A percentile compares a stretch with the other conserved stretches of the same genome.
These are phyloP conservation scores for Cucumis hystrix DNA, from an alignment of 306 rosid genomes.

Conservation along the genomic window DNA sequence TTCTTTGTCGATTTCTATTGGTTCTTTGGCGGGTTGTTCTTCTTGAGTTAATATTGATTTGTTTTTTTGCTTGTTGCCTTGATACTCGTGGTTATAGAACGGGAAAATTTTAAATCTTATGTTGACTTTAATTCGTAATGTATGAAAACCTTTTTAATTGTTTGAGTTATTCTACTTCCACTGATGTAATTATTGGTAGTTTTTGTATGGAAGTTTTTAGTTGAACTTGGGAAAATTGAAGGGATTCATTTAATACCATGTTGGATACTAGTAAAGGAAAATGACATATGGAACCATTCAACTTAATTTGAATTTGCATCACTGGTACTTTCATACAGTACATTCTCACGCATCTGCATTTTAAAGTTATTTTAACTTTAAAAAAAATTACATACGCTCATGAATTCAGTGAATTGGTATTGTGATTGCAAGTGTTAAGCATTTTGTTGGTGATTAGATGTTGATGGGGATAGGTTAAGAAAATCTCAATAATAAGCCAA, in stretches of 20 bases:
- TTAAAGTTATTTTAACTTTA: not conserved
- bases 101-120: not conserved
- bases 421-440: not conserved
- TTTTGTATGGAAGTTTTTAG: not conserved
- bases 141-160: not conserved
- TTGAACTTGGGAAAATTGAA: not conserved
- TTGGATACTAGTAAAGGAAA: not conserved
- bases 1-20: slow-evolving; percentile 9
- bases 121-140: not conserved
- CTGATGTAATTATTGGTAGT: not conserved
- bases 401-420: not conserved
- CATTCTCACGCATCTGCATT: not conserved
- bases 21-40: not conserved
- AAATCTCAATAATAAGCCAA: not conserved
- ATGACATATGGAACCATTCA: not conserved
- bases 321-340: not conserved
- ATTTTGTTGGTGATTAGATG: not conserved
- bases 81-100: not conserved
- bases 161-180: not conserved
- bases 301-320: not conserved
- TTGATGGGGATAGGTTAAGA: not conserved
- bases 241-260: not conserved
- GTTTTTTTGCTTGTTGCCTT: not conserved
- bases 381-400: not conserved
- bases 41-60: not conserved